These are phyloP conservation scores for Chrysanthemum lavandulifolium DNA, from an alignment of 129 eudicot genomes.

Conservation along the genomic window DNA sequence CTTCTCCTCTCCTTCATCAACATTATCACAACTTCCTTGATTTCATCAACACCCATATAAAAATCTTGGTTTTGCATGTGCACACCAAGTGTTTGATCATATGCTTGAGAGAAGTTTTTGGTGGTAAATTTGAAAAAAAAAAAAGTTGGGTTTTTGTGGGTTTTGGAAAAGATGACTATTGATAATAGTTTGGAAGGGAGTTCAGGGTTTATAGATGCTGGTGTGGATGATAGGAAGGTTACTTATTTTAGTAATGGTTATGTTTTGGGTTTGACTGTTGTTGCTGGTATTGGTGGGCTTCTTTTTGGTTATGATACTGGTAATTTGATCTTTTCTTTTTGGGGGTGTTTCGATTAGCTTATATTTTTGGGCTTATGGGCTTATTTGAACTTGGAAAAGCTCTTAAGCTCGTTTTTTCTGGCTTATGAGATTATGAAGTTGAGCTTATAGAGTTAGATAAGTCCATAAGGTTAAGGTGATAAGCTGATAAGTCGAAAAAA, in stretches of 20 bases:
- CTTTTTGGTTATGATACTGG: conserved; percentile 93
- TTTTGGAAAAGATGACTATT: conserved; percentile 42
- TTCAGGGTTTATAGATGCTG: conserved; percentile 49
- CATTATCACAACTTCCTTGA: too few relatives aligned
- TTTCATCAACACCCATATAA: too few relatives aligned
- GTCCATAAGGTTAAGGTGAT: too few relatives aligned
- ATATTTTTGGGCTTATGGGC: too few relatives aligned
- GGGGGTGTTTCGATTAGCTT: too few relatives aligned
- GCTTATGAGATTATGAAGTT: too few relatives aligned
- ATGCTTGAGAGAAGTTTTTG: neutral
- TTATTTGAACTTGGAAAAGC: neutral
- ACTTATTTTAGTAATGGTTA: conserved; percentile 72
- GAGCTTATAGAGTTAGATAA: too few relatives aligned
- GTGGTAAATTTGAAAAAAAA: neutral
- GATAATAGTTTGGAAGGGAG: conserved; percentile 43
- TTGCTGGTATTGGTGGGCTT: conserved; percentile 89
- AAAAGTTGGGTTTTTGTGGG: too few relatives aligned
- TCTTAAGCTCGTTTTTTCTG: too few relatives aligned
- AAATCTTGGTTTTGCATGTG: conserved; percentile 1
- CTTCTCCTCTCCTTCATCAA: too few relatives aligned
- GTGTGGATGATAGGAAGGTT: conserved; percentile 31
- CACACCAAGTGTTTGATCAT: conserved; percentile 23
- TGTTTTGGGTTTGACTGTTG: conserved; percentile 69
- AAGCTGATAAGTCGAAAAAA: too few relatives aligned
- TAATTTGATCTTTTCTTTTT: neutral